phyloP scores from a whole-genome alignment of 169 alveolate species.

The Amoebophrya sp. region DNA sequence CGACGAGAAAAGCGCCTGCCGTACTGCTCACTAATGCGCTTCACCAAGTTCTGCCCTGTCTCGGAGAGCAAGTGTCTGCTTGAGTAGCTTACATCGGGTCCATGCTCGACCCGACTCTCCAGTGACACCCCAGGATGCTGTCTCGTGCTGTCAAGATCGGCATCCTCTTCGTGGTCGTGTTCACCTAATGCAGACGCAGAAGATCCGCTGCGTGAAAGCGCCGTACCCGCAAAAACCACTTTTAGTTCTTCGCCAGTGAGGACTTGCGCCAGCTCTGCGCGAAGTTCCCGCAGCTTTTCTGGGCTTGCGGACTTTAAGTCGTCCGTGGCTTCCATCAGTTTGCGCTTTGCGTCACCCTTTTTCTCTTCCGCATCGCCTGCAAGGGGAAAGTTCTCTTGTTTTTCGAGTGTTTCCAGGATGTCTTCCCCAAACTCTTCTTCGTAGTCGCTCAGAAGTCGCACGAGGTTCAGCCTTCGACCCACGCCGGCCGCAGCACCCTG shows the following conservation, averaged over 20 bases:
- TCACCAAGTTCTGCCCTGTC: background rate
- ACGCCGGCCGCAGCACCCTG: background rate
- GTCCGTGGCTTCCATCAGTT: background rate
- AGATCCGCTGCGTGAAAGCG: background rate
- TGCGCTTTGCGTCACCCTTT: background rate
- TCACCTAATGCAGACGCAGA: too few relatives aligned
- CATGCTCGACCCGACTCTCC: conserved; percentile 7
- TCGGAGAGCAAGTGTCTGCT: background rate
- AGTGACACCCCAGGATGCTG: background rate
- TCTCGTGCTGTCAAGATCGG: background rate
- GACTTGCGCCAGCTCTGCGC: background rate
- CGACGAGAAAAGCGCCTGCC: conserved; percentile 14
- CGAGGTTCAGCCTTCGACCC: background rate
- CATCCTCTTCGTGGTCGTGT: background rate
- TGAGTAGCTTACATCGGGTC: background rate
- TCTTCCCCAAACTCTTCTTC: background rate
- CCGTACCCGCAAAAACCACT: background rate
- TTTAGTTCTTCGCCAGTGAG: background rate
- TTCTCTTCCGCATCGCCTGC: background rate
- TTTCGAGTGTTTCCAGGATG: background rate
- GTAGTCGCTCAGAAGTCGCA: background rate
- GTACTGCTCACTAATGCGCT: conserved; percentile 15
- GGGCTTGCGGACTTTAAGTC: background rate
- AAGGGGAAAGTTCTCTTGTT: background rate
- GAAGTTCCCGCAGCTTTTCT: background rate